These are phyloP conservation scores for Pythium coloratum DNA, from an alignment of 352 stramenopile species.

Conservation along the genomic window DNA sequence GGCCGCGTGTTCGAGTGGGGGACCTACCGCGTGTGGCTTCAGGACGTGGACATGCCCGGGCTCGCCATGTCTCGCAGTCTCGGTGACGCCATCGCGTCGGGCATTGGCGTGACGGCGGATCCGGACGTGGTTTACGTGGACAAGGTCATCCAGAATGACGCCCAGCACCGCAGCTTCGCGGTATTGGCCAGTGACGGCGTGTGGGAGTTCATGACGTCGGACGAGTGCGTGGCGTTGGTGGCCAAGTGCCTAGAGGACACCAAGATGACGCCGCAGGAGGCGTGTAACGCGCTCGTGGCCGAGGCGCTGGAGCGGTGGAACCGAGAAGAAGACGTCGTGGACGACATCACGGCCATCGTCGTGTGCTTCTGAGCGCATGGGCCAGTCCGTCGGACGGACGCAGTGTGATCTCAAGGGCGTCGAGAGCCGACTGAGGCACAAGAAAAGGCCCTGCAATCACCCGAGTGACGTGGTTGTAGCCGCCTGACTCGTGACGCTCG, in stretches of 20 bases:
- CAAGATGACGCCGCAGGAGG: constrained; percentile 58
- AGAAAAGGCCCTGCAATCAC: not conserved
- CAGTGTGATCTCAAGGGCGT: no score
- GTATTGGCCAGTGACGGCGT: constrained; percentile 81
- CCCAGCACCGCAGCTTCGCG: constrained; percentile 46
- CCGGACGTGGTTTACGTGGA: constrained; percentile 62
- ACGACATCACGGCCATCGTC: constrained; percentile 76
- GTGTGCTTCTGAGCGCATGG: constrained; percentile 55
- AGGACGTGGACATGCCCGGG: constrained; percentile 83
- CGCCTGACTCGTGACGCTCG: not conserved
- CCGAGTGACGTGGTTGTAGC: not conserved
- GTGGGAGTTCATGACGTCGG: constrained; percentile 81
- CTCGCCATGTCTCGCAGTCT: constrained; percentile 85
- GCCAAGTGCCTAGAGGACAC: constrained; percentile 43
- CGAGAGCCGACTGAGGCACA: not conserved
- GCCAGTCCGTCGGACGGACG: not conserved
- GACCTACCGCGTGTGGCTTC: constrained; percentile 77
- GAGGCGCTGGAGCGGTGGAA: constrained; percentile 78
- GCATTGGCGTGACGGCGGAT: constrained; percentile 71
- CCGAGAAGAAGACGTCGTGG: constrained; percentile 76
- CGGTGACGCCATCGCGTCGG: constrained; percentile 77
- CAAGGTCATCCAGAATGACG: constrained; percentile 28
- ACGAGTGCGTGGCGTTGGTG: constrained; percentile 72
- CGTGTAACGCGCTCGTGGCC: constrained; percentile 63
- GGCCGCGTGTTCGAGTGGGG: constrained; percentile 85